Percentiles rank a stretch among this genome's conserved stretches.
phyloP scores from a whole-genome alignment of 2,329 filamentous ascomycete genomes.

The Colletotrichum sp. region DNA sequence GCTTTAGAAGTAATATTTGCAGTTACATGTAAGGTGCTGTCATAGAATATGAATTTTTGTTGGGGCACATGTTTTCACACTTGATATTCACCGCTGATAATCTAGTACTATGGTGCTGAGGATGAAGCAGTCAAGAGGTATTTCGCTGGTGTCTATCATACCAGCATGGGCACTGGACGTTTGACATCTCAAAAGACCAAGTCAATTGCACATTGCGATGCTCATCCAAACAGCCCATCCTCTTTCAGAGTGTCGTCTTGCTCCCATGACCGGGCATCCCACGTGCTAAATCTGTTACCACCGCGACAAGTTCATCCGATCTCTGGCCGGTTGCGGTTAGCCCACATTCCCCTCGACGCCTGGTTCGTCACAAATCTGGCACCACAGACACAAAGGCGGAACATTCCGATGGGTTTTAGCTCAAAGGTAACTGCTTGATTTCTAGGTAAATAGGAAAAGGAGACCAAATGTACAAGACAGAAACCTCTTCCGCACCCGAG shows the following conservation, averaged over 20 bases:
- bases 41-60: neutral
- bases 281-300: neutral
- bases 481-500: slow-evolving; percentile 31
- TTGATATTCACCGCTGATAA: neutral
- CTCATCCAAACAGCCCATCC: neutral
- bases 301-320: neutral
- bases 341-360: neutral
- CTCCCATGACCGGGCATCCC: neutral
- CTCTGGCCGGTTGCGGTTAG: neutral
- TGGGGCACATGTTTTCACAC: neutral
- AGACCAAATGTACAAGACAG: slow-evolving; percentile 33
- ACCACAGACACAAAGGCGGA: neutral
- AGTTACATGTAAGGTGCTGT: neutral
- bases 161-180: neutral
- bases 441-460: slow-evolving; percentile 26
- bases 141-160: neutral
- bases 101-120: neutral
- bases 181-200: neutral
- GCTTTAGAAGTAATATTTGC: neutral
- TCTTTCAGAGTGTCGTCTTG: neutral
- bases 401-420: neutral
- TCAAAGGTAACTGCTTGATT: slow-evolving; percentile 25
- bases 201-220: neutral
- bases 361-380: neutral
- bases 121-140: neutral